Evolutionary conservation across 345 rosid genomes (phyloP), one percentile per base, ranked within the genome.

Genomic region (Trapa incisa): DNA sequence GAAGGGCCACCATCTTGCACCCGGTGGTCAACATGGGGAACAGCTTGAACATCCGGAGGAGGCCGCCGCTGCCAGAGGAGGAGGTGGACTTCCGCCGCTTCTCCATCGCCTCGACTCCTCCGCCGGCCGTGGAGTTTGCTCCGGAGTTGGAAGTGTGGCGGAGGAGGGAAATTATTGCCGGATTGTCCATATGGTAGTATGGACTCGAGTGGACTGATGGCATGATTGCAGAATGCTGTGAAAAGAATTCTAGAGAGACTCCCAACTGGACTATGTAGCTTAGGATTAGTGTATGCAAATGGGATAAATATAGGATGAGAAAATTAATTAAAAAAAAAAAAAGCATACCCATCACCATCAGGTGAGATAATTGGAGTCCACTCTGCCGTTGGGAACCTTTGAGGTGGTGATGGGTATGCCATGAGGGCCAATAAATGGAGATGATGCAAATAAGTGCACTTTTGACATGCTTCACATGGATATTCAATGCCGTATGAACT

Each of bases 21-120:
- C 98, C 97, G 0, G 97, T 88, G 61, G 95, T 90, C 68, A 93
- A 72, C 98, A 93, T 90, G 6, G 97, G 97, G 70, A 93, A 76
- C 57, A 90, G 92, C 81, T 90, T 93, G 86, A 93, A 88, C 77
- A 90, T 80, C 64, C 83, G 83, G 15, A 93, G 74, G 7, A 93
- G 84, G 14, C 98, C 96, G 0, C 97, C 90, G 29, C 29, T 22
- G 42, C 45, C 56, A 61, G 86, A 22, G 3, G 75, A 64, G 0
- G 80, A 81, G 3, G 75, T 58, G 0, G 80, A 81, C 76, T 85
- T 89, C 0, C 82, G 65, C 1, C 86, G 77, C 80, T 87, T 87
- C 67, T 85, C 63, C 4, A 66, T 35, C 47, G 64, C 29, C 29
- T 22, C 29, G 29, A 22, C 29, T 22, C 29, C 29, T 22, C 29